A percentile compares a stretch with the other conserved stretches of the same genome.
Evolutionary conservation across 2,329 filamentous ascomycete species (phyloP).

Genomic region (Coniochaeta hoffmannii): DNA sequence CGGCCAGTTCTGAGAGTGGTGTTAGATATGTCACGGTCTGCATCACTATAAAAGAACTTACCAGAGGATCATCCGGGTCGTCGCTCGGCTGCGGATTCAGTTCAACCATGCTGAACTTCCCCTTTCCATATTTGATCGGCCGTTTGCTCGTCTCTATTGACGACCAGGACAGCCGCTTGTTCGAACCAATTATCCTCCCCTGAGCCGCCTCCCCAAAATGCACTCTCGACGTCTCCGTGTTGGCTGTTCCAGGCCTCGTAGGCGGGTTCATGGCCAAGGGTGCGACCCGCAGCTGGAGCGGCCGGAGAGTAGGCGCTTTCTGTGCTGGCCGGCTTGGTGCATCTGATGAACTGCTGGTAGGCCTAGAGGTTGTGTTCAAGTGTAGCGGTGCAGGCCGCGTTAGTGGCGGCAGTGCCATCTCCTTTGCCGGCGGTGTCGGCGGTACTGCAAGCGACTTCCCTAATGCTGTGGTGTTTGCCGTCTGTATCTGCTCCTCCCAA

Average conservation of each 20-base stretch:
- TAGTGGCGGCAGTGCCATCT: slow-evolving; percentile 6
- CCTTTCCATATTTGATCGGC: slow-evolving; percentile 39
- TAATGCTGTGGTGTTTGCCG: background rate
- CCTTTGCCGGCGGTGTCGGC: slow-evolving; percentile 15
- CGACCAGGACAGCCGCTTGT: slow-evolving; percentile 26
- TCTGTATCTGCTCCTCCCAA: slow-evolving; percentile 1
- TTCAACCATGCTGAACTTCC: slow-evolving; percentile 34
- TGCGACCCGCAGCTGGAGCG: slow-evolving; percentile 12
- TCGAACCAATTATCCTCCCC: slow-evolving; percentile 24
- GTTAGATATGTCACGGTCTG: background rate
- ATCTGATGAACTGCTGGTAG: slow-evolving; percentile 3
- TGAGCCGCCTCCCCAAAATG: background rate
- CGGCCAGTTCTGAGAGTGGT: slow-evolving; percentile 44
- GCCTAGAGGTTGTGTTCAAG: slow-evolving; percentile 4
- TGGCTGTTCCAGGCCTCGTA: slow-evolving; percentile 15
- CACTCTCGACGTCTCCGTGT: slow-evolving; percentile 3
- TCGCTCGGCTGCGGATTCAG: slow-evolving; percentile 49
- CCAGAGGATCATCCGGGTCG: slow-evolving; percentile 45
- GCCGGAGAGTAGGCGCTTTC: slow-evolving; percentile 3
- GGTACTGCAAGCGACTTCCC: slow-evolving; percentile 8
- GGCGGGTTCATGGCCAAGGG: slow-evolving; percentile 17
- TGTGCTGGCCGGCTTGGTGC: background rate
- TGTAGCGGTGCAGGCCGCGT: slow-evolving; percentile 7
- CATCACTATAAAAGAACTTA: slow-evolving; percentile 21
- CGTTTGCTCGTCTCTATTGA: slow-evolving; percentile 23